Evolutionary conservation across 1,139 yeast genomes (phyloP).

Genomic region (Diutina neorugosa): DNA sequence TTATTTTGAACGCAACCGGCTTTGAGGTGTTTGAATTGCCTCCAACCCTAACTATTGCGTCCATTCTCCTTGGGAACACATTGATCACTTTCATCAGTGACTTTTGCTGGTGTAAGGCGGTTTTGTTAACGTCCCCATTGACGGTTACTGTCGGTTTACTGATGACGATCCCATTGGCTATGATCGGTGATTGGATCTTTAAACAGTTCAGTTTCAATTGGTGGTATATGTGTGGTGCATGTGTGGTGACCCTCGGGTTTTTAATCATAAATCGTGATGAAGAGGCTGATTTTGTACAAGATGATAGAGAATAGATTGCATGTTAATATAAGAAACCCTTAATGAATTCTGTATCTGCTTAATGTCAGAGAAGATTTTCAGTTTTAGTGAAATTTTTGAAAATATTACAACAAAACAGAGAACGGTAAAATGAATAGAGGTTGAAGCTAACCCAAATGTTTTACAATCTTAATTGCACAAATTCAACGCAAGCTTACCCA

Average conservation of each 20-base stretch:
- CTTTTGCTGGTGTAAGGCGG: constrained; percentile 93
- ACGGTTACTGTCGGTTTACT: constrained; percentile 93
- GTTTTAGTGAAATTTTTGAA: no score
- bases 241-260: constrained; percentile 69
- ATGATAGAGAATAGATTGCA: neutral
- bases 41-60: constrained; percentile 34
- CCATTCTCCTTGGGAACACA: constrained; percentile 52
- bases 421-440: no score
- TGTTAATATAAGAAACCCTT: neutral
- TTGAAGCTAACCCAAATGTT: no score
- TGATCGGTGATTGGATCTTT: constrained; percentile 77
- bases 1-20: constrained; percentile 42
- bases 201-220: constrained; percentile 50
- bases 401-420: no score
- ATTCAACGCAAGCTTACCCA: no score
- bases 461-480: no score
- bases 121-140: constrained; percentile 81
- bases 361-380: no score
- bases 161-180: constrained; percentile 86
- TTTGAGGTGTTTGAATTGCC: constrained; percentile 69
- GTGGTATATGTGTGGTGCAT: constrained; percentile 68
- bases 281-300: constrained; percentile 36
- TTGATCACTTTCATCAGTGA: constrained; percentile 75
- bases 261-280: constrained; percentile 74
- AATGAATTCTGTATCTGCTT: no score